Base-by-base conservation (phyloP, 345 rosid species). In the Citrus reticulata region DNA sequence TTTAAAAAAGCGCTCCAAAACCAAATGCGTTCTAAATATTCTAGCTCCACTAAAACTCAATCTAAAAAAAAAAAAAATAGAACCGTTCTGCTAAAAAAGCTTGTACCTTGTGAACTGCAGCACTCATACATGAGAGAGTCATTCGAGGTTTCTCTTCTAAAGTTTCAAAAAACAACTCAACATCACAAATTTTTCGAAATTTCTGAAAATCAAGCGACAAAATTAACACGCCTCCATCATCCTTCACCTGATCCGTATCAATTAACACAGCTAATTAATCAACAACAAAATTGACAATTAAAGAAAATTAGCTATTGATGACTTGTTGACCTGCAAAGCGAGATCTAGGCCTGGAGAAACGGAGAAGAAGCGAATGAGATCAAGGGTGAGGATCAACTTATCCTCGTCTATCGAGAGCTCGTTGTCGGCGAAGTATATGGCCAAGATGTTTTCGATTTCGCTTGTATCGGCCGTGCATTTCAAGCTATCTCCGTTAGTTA, bases 41-140 rank as follows among this genome's bases (percentile, higher is more conserved):
- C 25, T 63, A 69, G 27, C 9, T 49, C 75, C 80, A 57, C 30
- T 16, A 68, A 76, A 75, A 46, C 22, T 32, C 51, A 69, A 65
- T 63, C 58, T 78, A 0, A 65, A 13, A 46, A 32, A 32, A 25
- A 25, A 25, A 25, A 25, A 25, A 74, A 57, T 9, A 1, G 16
- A 61, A 1, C 17, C 57, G n/a, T 22, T 19, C 40, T 17, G 76
- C 42, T 34, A 22, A 39, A 1, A 81, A 8, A 13, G 46, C 42
- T 7, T 34, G 4, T 85, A 95, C 99, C 97, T 88, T 89, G 83
- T 93, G 98, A 88, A 90, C 84, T 5, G 99, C 99, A 61, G 93
- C 93, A 78, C 86, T 85, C 88, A 93, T 83, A 81, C 98, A 92
- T 16, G 90, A 84, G 73, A 96, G 89, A 62, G 96, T 94, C 68